These are phyloP conservation scores for Dispira simplex DNA, from an alignment of 192 early-diverging fungal species.

Conservation along the genomic window DNA sequence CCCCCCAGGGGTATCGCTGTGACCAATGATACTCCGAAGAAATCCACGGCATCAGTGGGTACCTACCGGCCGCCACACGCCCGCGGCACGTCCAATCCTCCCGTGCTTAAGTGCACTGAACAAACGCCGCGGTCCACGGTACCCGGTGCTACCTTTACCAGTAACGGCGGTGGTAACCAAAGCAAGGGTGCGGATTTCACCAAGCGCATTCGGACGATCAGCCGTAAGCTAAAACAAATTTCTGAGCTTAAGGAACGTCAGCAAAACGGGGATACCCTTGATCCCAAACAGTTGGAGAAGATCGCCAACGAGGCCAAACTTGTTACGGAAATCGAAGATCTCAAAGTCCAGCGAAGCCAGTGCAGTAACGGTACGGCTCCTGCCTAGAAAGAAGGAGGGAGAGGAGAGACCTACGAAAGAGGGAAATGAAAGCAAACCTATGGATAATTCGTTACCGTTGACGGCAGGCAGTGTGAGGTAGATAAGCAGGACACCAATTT, in stretches of 20 bases:
- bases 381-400: no score
- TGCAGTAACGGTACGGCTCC: no score
- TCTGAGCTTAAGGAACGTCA: not conserved
- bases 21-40: not conserved
- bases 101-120: not conserved
- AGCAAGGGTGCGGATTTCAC: not conserved
- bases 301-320: not conserved
- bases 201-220: not conserved
- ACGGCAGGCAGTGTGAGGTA: no score
- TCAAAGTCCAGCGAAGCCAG: not conserved
- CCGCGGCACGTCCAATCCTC: not conserved
- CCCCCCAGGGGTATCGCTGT: constrained; percentile 21
- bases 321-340: not conserved
- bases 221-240: not conserved
- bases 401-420: no score
- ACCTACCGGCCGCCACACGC: constrained; percentile 2
- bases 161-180: not conserved
- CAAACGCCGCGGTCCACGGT: not conserved
- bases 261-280: not conserved
- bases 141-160: not conserved
- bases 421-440: no score
- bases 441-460: no score
- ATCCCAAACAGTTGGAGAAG: not conserved
- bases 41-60: not conserved
- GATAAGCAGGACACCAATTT: no score